Percentiles rank a stretch among this genome's conserved stretches.
phyloP scores from a whole-genome alignment of 306 rosid genomes.

The Sicyos baderoa region DNA sequence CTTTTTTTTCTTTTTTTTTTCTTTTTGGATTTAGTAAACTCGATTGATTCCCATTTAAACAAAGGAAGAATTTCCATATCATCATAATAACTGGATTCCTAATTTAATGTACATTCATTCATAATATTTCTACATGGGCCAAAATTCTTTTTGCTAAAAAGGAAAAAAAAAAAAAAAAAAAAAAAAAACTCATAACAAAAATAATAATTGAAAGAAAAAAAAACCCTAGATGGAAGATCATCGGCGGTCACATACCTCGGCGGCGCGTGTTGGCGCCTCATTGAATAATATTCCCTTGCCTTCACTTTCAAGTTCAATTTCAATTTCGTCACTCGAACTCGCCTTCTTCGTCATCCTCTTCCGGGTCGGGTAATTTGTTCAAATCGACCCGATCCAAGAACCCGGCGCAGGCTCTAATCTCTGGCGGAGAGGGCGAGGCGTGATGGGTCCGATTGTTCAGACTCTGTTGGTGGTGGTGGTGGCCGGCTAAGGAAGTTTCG shows the following conservation, averaged over 20 bases:
- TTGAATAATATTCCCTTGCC: no score
- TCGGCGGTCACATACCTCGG: background rate
- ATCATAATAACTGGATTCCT: slow-evolving; percentile 4
- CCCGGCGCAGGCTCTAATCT: slow-evolving; percentile 29
- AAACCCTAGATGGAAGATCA: background rate
- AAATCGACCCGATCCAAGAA: slow-evolving; percentile 60
- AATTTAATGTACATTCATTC: slow-evolving; percentile 39
- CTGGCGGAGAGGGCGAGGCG: slow-evolving; percentile 20
- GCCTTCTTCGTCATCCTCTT: no score
- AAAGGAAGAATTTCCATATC: slow-evolving; percentile 7
- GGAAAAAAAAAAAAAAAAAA: no score
- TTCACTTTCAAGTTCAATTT: no score
- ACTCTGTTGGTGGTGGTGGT: no score
- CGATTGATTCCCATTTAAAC: background rate
- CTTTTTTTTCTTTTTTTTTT: background rate
- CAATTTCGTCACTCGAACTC: no score
- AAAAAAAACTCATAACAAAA: slow-evolving; percentile 13
- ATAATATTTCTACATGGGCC: slow-evolving; percentile 40
- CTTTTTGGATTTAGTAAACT: background rate
- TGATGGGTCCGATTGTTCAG: no score
- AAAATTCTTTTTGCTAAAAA: slow-evolving; percentile 44
- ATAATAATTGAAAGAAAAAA: background rate
- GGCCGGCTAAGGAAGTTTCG: slow-evolving; percentile 34
- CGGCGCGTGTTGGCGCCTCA: no score
- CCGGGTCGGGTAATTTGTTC: slow-evolving; percentile 63